Conservation (phyloP, 164 flowering plant species). For the Malania oleifera region DNA sequence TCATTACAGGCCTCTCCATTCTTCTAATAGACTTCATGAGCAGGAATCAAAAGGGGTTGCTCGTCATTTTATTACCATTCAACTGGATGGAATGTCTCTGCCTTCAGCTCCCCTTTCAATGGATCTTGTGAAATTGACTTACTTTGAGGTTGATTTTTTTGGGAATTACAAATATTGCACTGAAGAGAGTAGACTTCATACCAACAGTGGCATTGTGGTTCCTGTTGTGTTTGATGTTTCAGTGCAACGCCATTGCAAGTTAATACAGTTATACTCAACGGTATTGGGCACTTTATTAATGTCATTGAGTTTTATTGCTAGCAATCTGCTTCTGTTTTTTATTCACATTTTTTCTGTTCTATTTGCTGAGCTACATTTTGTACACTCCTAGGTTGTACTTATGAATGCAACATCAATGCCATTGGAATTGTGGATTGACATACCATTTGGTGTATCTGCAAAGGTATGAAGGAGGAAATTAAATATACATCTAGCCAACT, state of each 20-base stretch:
- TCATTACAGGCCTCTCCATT: constrained; percentile 38
- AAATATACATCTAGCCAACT: no score
- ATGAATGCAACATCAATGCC: constrained; percentile 70
- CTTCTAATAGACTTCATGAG: constrained; percentile 62
- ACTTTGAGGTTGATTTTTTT: constrained; percentile 82
- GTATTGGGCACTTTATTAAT: no score
- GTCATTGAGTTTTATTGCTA: no score
- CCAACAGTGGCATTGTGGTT: constrained; percentile 44
- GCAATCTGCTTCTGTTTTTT: neutral
- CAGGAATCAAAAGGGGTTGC: constrained; percentile 45
- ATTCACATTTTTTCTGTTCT: neutral
- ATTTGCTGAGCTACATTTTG: neutral
- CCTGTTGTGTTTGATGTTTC: constrained; percentile 97
- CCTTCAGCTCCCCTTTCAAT: constrained; percentile 80
- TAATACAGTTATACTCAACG: constrained; percentile 80
- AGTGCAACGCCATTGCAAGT: constrained; percentile 68
- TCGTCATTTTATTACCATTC: constrained; percentile 66
- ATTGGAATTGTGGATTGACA: constrained; percentile 88
- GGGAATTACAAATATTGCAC: constrained; percentile 24
- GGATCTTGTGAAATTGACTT: constrained; percentile 91
- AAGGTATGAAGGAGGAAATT: constrained; percentile 43
- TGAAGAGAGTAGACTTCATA: constrained; percentile 25
- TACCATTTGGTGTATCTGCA: constrained; percentile 90
- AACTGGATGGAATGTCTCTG: constrained; percentile 75
- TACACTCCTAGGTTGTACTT: constrained; percentile 61